A percentile compares a stretch with the other conserved stretches of the same genome.
Conservation (phyloP, 768 basidiomycete genomes). For the Chlorophyllum brunneum region DNA sequence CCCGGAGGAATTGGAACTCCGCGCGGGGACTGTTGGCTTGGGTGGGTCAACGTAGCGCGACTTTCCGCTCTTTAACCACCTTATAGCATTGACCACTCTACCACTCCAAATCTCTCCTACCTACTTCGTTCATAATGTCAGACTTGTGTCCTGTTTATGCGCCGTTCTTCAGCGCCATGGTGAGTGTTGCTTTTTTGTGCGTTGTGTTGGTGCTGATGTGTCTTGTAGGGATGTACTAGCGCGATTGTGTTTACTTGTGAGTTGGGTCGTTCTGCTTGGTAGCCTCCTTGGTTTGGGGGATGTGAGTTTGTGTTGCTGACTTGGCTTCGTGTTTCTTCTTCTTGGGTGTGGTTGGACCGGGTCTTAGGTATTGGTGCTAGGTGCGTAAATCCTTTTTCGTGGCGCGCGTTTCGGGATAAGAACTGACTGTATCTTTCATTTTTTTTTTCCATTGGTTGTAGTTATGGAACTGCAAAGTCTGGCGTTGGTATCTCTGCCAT, state of each 20-base stretch:
- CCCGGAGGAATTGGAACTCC: conserved; percentile 8
- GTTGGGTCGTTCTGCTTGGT: conserved; percentile 30
- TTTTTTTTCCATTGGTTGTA: conserved; percentile 27
- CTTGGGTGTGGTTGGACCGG: no score
- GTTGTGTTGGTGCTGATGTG: conserved; percentile 1
- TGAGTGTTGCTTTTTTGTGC: conserved; percentile 31
- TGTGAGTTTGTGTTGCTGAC: neutral
- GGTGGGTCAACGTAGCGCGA: conserved; percentile 1
- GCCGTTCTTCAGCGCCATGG: conserved; percentile 98
- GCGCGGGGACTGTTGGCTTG: conserved; percentile 3
- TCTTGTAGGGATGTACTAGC: conserved; percentile 82
- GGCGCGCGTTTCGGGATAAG: conserved; percentile 4
- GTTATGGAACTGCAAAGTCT: conserved; percentile 99
- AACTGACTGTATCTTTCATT: neutral
- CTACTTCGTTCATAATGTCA: conserved; percentile 45
- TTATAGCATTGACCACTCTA: neutral
- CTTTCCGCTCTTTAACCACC: neutral
- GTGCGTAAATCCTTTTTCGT: conserved; percentile 30
- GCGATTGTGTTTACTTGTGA: conserved; percentile 98
- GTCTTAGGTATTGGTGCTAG: conserved; percentile 78
- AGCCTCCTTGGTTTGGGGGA: neutral
- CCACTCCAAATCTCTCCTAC: neutral
- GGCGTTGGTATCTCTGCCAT: conserved; percentile 97
- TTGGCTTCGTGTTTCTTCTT: neutral
- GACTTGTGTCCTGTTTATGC: conserved; percentile 93